Percentiles rank a stretch among this genome's conserved stretches.
Conservation (phyloP, 2,329 filamentous ascomycete genomes). For the Fusarium buharicum region DNA sequence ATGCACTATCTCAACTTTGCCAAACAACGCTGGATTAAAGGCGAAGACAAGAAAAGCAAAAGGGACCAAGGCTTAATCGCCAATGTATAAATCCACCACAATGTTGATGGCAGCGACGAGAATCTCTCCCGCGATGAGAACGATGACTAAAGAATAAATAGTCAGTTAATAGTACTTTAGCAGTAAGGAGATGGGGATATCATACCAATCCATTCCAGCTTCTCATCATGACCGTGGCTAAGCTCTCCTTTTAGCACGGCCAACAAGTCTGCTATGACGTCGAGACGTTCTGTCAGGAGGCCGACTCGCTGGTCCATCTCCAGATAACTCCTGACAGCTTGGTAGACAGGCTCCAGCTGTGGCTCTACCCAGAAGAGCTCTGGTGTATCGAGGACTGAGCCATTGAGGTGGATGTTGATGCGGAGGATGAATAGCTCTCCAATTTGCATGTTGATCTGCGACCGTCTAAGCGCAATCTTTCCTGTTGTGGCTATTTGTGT, state of each 20-base stretch:
- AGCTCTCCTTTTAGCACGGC: slow-evolving; percentile 95
- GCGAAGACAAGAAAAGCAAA: background rate
- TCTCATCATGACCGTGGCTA: slow-evolving; percentile 91
- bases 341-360: slow-evolving; percentile 94
- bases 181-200: slow-evolving; percentile 33
- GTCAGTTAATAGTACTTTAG: slow-evolving; percentile 8
- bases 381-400: slow-evolving; percentile 93
- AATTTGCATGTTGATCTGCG: slow-evolving; percentile 99
- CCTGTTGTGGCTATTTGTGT: slow-evolving; percentile 92
- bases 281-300: slow-evolving; percentile 84
- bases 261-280: slow-evolving; percentile 90
- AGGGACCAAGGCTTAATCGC: slow-evolving; percentile 42
- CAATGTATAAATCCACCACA: slow-evolving; percentile 86
- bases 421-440: slow-evolving; percentile 97
- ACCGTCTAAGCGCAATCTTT: slow-evolving; percentile 86
- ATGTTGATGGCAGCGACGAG: slow-evolving; percentile 94
- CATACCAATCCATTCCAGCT: slow-evolving; percentile 88
- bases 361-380: slow-evolving; percentile 99
- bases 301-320: slow-evolving; percentile 98
- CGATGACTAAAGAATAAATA: slow-evolving; percentile 72
- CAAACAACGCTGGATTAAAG: slow-evolving; percentile 13
- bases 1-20: slow-evolving; percentile 11
- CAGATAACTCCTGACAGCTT: slow-evolving; percentile 92
- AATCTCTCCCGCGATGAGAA: slow-evolving; percentile 95
- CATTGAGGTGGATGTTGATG: slow-evolving; percentile 98